Base-by-base conservation (phyloP, 2,329 filamentous ascomycete species). In the Colletotrichum cordylinicola region DNA sequence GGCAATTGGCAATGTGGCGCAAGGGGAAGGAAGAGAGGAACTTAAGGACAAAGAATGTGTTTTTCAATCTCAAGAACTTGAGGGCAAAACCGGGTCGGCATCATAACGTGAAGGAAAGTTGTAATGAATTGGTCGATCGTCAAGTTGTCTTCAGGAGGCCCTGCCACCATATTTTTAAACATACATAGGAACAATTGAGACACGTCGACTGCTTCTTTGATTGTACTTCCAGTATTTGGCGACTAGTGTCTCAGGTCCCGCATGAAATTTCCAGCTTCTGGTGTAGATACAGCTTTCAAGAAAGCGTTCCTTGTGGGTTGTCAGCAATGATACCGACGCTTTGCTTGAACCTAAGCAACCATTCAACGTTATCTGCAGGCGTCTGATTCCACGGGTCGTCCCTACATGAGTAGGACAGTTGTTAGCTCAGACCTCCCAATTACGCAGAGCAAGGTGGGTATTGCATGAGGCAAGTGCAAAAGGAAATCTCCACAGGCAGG, bases 301-400 rank as follows among this genome's bases (percentile, higher is more conserved):
- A 21, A 10, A 21, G 0, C 6, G n/a, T 8, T 12, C 3, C 6
- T 13, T 21, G 3, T 52, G n/a, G 6, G 6, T 52, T 52, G 2
- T 21, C 6, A 6, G 8, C 3, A 52, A 52, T 8, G 12, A 52
- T 52, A 52, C 43, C 43, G 13, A 24, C 43, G 2, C 43, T 8
- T 52, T 24, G 43, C 13, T 52, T 52, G 43, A 52, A 52, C 0
- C 43, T 52, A 2, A 21, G n/a, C 9, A 86, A 73, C 79, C 83
- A 83, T 12, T 81, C 74, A 6, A 78, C 75, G 71, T 85, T 83
- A 72, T 86, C 85, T 6, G 82, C 79, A 4, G 80, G 79, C 6
- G 84, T 86, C 67, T 85, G 84, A 66, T 85, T 85, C 85, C 84
- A 86, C 2, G 83, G 80, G 71, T 85, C 84, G 52, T 83, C 83